Conservation (phyloP, 345 rosid genomes). For the Stellera chamaejasme region DNA sequence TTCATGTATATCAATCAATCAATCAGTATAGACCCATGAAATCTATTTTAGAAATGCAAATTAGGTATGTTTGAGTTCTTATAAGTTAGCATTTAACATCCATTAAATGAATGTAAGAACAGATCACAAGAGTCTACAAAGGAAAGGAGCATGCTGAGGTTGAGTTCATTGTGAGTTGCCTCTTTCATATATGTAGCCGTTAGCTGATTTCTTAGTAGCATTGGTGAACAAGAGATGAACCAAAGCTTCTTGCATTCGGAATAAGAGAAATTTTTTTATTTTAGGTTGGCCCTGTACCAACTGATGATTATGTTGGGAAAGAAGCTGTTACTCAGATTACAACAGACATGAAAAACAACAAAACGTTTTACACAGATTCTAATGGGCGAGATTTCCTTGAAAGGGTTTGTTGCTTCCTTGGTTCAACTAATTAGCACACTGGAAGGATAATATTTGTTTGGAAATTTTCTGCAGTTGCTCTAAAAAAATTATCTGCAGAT, state of each 20-base stretch:
- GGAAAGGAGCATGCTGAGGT: slow-evolving; percentile 81
- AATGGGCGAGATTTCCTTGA: slow-evolving; percentile 54
- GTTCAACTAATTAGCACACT: not conserved
- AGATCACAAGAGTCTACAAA: slow-evolving; percentile 82
- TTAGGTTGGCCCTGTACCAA: slow-evolving; percentile 56
- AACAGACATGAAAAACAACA: slow-evolving; percentile 33
- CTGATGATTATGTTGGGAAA: slow-evolving; percentile 47
- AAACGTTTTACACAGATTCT: slow-evolving; percentile 47
- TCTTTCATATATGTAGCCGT: not conserved
- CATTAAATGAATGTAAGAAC: slow-evolving; percentile 10
- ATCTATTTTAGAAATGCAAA: not conserved
- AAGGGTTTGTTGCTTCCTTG: slow-evolving; percentile 24
- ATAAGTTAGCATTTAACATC: not conserved
- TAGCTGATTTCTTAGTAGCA: not conserved
- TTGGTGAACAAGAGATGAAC: not conserved
- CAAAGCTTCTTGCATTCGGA: not conserved
- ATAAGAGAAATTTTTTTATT: slow-evolving; percentile 1
- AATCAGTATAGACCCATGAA: not conserved
- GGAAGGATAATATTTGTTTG: not conserved
- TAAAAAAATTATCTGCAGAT: slow-evolving; percentile 20
- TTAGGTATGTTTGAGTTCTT: not conserved
- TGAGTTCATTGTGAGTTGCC: slow-evolving; percentile 70
- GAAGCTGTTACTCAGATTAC: slow-evolving; percentile 41
- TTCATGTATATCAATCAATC: no score
- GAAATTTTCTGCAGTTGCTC: not conserved